Percentiles rank a stretch among this genome's conserved stretches.
phyloP scores from a whole-genome alignment of 106 monocot species.

The Dendrobium huoshanense region DNA sequence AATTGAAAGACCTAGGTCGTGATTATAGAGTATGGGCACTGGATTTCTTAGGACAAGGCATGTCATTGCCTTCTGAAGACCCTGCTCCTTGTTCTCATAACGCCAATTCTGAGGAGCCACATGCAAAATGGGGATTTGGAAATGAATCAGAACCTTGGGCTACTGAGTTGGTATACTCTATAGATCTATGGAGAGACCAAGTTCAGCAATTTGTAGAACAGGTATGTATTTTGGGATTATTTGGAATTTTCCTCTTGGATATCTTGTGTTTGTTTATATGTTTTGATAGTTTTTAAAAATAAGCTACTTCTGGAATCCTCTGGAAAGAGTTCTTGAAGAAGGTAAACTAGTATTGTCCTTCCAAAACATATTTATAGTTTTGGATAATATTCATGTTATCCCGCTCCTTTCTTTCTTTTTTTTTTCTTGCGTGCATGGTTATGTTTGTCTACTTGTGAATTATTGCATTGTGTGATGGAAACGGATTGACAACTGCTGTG shows the following conservation, averaged over 20 bases:
- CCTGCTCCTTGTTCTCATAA: constrained; percentile 37
- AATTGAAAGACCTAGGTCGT: constrained; percentile 80
- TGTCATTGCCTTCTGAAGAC: constrained; percentile 76
- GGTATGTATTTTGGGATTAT: constrained; percentile 27
- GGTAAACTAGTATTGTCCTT: neutral
- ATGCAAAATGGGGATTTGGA: constrained; percentile 74
- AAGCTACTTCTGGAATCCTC: neutral
- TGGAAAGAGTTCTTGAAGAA: neutral
- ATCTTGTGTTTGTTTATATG: neutral
- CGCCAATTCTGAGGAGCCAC: neutral
- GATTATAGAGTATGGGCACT: constrained; percentile 86
- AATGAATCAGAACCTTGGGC: constrained; percentile 85
- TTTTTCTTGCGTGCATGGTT: neutral
- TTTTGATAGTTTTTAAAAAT: neutral
- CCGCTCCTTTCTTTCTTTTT: neutral
- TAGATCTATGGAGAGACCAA: constrained; percentile 88
- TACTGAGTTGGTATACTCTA: constrained; percentile 66
- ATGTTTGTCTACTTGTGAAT: too few relatives aligned
- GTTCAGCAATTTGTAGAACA: constrained; percentile 82
- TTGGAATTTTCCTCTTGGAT: neutral
- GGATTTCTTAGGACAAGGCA: constrained; percentile 95
- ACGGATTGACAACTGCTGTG: neutral
- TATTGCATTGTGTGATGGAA: neutral
- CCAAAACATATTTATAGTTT: neutral
- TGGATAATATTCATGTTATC: neutral